Percentiles rank a stretch among this genome's conserved stretches.
These are phyloP conservation scores for Balakata baccata DNA, from an alignment of 345 rosid genomes.

Conservation along the genomic window DNA sequence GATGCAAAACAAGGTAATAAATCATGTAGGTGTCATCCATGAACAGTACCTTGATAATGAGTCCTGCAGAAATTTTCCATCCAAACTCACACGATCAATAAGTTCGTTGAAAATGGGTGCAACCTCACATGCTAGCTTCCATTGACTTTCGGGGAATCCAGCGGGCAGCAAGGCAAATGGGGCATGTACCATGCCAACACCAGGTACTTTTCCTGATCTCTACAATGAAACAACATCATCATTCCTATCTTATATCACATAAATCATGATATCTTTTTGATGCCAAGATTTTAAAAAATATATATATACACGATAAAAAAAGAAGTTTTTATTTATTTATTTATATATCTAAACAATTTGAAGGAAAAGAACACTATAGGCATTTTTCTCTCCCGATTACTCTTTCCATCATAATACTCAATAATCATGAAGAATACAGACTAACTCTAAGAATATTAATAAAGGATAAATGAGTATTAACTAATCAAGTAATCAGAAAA, in stretches of 20 bases:
- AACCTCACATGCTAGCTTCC: constrained; percentile 81
- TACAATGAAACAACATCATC: constrained; percentile 24
- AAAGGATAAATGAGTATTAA: not conserved
- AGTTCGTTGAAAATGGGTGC: constrained; percentile 93
- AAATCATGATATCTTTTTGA: not conserved
- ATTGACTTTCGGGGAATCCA: constrained; percentile 63
- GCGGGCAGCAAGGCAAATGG: constrained; percentile 78
- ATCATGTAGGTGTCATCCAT: not conserved
- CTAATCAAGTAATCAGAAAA: not conserved
- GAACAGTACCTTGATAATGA: constrained; percentile 64
- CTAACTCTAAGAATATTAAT: not conserved
- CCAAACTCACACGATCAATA: constrained; percentile 91
- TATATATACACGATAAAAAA: too few species aligned
- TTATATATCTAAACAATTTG: too few species aligned
- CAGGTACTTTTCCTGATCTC: constrained; percentile 87
- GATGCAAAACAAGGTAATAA: not conserved
- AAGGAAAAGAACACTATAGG: not conserved
- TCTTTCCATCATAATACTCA: not conserved
- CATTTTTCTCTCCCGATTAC: not conserved
- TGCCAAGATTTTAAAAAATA: not conserved
- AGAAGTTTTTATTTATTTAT: too few species aligned
- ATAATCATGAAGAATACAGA: not conserved
- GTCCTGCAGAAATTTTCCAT: constrained; percentile 77
- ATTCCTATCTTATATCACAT: not conserved
- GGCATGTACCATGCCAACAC: constrained; percentile 90